Evolutionary conservation across 495 filamentous ascomycete species (phyloP).

Genomic region (Oidiodendron maius): DNA sequence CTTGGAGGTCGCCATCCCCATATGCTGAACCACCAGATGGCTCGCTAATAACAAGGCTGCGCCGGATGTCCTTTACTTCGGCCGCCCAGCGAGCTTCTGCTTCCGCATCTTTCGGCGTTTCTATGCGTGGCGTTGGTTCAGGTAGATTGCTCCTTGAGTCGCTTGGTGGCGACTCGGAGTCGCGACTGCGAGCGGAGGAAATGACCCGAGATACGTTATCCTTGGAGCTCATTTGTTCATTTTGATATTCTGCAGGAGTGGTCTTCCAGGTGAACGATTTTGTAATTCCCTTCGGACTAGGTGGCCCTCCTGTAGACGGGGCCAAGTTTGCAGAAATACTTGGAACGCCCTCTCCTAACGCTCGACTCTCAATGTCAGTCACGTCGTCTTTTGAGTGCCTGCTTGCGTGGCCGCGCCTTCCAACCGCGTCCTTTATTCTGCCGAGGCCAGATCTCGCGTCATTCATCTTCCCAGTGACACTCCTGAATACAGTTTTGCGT

Average conservation of each 20-base stretch:
- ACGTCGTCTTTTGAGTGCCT: slow-evolving; percentile 33
- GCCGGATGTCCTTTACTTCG: slow-evolving; percentile 16
- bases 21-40: slow-evolving; percentile 36
- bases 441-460: slow-evolving; percentile 81
- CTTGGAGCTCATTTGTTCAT: slow-evolving; percentile 28
- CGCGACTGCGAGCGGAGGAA: slow-evolving; percentile 17
- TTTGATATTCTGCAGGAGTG: slow-evolving; percentile 48
- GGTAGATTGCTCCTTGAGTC: slow-evolving; percentile 13
- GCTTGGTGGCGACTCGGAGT: slow-evolving; percentile 11
- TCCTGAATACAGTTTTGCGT: slow-evolving; percentile 67
- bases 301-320: slow-evolving; percentile 5
- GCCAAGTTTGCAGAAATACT: slow-evolving; percentile 8
- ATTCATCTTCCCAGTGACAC: slow-evolving; percentile 70
- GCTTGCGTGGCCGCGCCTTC: slow-evolving; percentile 40
- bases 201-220: slow-evolving; percentile 5
- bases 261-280: slow-evolving; percentile 50
- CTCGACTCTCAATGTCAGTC: neutral
- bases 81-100: slow-evolving; percentile 16
- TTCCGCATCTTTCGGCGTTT: slow-evolving; percentile 9
- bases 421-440: slow-evolving; percentile 79
- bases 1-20: slow-evolving; percentile 38
- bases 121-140: neutral
- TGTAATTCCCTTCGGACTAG: slow-evolving; percentile 15
- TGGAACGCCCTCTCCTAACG: slow-evolving; percentile 10
- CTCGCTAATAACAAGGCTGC: slow-evolving; percentile 15